phyloP scores from a whole-genome alignment of 2,329 filamentous ascomycete genomes.

The Colletotrichum melonis region DNA sequence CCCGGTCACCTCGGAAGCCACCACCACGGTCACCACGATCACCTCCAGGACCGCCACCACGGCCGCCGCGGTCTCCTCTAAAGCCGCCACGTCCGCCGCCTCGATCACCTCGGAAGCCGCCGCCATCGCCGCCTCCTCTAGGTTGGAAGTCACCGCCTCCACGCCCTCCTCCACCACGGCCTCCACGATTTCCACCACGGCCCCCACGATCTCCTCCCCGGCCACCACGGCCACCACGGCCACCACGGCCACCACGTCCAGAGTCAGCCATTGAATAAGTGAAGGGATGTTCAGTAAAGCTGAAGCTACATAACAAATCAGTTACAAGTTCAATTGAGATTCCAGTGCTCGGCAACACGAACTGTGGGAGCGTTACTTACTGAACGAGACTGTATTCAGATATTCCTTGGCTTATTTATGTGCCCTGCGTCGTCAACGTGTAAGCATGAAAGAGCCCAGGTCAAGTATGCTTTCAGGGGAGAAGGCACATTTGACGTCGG shows the following conservation, averaged over 20 bases:
- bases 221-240: conserved; percentile 36
- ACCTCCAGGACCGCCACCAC: conserved; percentile 36
- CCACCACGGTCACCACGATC: conserved; percentile 27
- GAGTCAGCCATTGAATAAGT: conserved; percentile 21
- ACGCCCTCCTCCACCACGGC: conserved; percentile 4
- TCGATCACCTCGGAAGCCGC: conserved; percentile 34
- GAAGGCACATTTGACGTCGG: neutral
- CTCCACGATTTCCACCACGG: conserved; percentile 10
- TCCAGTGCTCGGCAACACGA: neutral
- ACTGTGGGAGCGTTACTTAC: neutral
- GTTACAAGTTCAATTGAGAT: neutral
- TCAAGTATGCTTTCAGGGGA: neutral
- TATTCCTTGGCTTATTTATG: neutral
- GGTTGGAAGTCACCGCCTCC: conserved; percentile 20
- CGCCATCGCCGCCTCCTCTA: conserved; percentile 36
- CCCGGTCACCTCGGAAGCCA: conserved; percentile 28
- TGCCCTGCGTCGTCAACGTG: neutral
- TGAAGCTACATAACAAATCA: neutral
- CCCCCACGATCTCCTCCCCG: conserved; percentile 20
- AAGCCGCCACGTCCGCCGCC: conserved; percentile 31
- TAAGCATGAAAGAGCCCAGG: neutral
- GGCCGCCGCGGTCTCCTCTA: conserved; percentile 32
- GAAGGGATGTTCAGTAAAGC: neutral
- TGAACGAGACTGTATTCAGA: neutral
- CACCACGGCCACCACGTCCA: conserved; percentile 26